Percentiles rank a stretch among this genome's conserved stretches.
These are phyloP conservation scores for Teunomyces gatunensis DNA, from an alignment of 805 yeast species.

Conservation along the genomic window DNA sequence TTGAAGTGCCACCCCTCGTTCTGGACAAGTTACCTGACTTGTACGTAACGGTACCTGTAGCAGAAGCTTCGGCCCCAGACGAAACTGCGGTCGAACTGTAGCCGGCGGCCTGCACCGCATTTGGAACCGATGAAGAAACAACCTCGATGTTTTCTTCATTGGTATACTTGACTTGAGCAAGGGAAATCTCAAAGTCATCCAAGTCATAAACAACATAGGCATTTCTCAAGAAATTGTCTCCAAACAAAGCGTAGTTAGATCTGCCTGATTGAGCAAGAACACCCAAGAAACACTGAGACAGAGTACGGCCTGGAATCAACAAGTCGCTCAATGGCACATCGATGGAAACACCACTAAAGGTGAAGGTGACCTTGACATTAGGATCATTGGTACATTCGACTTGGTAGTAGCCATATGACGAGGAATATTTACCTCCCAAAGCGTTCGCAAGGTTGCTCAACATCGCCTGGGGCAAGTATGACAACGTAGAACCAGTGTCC, in stretches of 20 bases:
- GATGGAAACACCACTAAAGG: conserved; percentile 59
- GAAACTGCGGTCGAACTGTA: conserved; percentile 39
- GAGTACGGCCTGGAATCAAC: conserved; percentile 14
- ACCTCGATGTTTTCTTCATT: conserved; percentile 43
- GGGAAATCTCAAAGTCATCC: conserved; percentile 53
- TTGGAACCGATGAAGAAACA: conserved; percentile 48
- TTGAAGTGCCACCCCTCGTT: background rate
- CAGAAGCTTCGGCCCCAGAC: background rate
- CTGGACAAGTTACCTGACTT: background rate
- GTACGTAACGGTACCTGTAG: background rate
- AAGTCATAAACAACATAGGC: conserved; percentile 66
- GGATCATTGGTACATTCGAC: conserved; percentile 38
- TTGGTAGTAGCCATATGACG: conserved; percentile 40
- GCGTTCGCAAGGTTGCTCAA: conserved; percentile 34
- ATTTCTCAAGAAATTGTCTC: conserved; percentile 63
- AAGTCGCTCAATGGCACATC: conserved; percentile 44
- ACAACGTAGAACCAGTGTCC: conserved; percentile 37
- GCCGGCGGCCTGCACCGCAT: conserved; percentile 46
- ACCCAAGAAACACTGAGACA: conserved; percentile 16
- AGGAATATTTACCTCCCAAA: conserved; percentile 42
- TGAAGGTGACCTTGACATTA: conserved; percentile 36
- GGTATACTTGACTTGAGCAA: conserved; percentile 33
- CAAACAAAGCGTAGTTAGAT: conserved; percentile 43
- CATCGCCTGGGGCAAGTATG: conserved; percentile 42
- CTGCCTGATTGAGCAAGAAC: conserved; percentile 11